Evolutionary conservation across 1,139 yeast genomes (phyloP), one percentile per base, ranked within the genome.

Genomic region (Geotrichum restrictum): DNA sequence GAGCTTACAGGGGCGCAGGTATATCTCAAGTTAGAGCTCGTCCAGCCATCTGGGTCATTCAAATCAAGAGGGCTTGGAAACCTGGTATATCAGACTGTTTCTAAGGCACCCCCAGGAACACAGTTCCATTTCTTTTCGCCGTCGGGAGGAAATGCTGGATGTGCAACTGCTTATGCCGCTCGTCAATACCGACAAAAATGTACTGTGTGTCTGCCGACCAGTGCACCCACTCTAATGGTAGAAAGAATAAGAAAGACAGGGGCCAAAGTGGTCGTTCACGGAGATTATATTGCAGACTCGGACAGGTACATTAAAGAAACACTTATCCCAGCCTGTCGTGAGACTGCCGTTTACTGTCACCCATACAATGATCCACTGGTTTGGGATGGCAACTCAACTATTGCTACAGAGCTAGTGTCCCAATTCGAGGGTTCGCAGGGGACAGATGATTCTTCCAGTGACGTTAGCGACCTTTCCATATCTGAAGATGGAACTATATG

Each of bases 141-240:
- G 13, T 81, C 88, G 19, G 93, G 91, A n/a, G 91, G 93, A 0
- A 85, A 84, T 64, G 93, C 93, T 0, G 91, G 91, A 0, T 72
- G 81, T 51, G 91, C 89, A 1, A 86, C 88, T 3, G 87, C 88
- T 0, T 77, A 76, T 53, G 80, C 85, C 43, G 78, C 84, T n/a
- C 54, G 59, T 8, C 58, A 64, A 44, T 67, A 66, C 55, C 56
- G 59, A 19, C 72, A 69, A 48, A 70, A 74, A 32, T 83, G 89
- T 59, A 81, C 86, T 0, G 88, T 85, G 14, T 85, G 83, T 4
- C 75, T 84, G 7, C 89, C 91, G 0, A 66, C 60, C 0, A 68
- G 73, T 5, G 72, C 85, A 3, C 72, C 75, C 49, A 58, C 61
- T 1, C 65, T 68, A 43, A 76, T 78, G 79, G 66, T 69, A 1